Conservation (phyloP, 2,329 filamentous ascomycete species). For the Lachnellula hyalina region DNA sequence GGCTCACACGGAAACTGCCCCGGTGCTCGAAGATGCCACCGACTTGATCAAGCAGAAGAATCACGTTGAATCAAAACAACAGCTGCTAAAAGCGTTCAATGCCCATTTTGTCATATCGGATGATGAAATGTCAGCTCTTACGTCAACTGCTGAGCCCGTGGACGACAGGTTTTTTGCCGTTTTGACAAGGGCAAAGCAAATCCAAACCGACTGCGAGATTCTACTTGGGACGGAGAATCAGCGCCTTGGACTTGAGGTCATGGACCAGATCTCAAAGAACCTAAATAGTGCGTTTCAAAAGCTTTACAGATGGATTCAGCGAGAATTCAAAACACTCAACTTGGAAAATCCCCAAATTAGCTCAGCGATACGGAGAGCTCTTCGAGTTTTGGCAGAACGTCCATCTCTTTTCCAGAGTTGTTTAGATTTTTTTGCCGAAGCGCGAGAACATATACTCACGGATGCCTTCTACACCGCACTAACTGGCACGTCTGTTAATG, state of each 20-base stretch:
- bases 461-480: slow-evolving; percentile 86
- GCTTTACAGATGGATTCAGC: slow-evolving; percentile 90
- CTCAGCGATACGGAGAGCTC: slow-evolving; percentile 72
- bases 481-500: slow-evolving; percentile 61
- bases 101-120: slow-evolving; percentile 81
- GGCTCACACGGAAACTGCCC: slow-evolving; percentile 68
- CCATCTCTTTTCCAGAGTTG: slow-evolving; percentile 91
- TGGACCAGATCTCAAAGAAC: slow-evolving; percentile 83
- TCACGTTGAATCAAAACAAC: slow-evolving; percentile 74
- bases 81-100: slow-evolving; percentile 70
- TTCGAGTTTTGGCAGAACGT: slow-evolving; percentile 82
- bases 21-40: slow-evolving; percentile 72
- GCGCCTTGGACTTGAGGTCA: slow-evolving; percentile 78
- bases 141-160: slow-evolving; percentile 73
- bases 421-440: slow-evolving; percentile 87
- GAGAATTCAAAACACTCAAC: slow-evolving; percentile 86
- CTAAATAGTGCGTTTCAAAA: slow-evolving; percentile 92
- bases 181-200: slow-evolving; percentile 74
- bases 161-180: slow-evolving; percentile 79
- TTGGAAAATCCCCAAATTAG: slow-evolving; percentile 93
- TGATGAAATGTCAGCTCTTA: slow-evolving; percentile 70
- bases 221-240: slow-evolving; percentile 88
- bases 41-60: slow-evolving; percentile 66
- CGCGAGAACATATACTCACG: slow-evolving; percentile 77
- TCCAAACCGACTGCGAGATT: slow-evolving; percentile 83